These are phyloP conservation scores for Brassica napus DNA, from an alignment of 345 rosid genomes.

Conservation along the genomic window DNA sequence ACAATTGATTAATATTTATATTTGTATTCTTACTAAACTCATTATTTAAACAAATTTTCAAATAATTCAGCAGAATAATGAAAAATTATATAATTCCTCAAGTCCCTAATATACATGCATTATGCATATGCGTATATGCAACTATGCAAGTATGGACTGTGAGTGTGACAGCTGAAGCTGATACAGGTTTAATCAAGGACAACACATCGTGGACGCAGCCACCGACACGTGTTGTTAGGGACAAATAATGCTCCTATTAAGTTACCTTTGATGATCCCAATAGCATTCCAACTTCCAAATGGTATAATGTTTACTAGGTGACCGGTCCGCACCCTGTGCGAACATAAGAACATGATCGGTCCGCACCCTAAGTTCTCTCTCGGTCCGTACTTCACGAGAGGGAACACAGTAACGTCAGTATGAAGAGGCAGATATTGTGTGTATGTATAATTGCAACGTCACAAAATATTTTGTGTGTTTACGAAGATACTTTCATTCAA, in stretches of 20 bases:
- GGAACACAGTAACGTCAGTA: no score
- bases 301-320: no score
- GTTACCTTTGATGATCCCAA: constrained; percentile 28
- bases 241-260: constrained; percentile 18
- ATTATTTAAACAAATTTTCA: not conserved
- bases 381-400: no score
- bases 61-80: not conserved
- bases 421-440: no score
- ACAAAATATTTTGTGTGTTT: no score
- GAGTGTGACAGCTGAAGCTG: constrained; percentile 32
- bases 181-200: constrained; percentile 29
- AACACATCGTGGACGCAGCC: constrained; percentile 27
- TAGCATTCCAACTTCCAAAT: constrained; percentile 23
- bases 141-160: constrained; percentile 25
- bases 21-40: no score
- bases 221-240: constrained; percentile 34
- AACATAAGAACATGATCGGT: no score
- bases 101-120: constrained; percentile 8
- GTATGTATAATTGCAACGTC: no score
- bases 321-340: no score
- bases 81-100: not conserved
- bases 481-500: no score
- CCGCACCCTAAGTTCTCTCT: no score
- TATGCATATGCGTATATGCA: not conserved
- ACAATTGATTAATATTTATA: not conserved